These are phyloP conservation scores for Corrigiola litoralis DNA, from an alignment of 179 eudicot genomes.

Conservation along the genomic window DNA sequence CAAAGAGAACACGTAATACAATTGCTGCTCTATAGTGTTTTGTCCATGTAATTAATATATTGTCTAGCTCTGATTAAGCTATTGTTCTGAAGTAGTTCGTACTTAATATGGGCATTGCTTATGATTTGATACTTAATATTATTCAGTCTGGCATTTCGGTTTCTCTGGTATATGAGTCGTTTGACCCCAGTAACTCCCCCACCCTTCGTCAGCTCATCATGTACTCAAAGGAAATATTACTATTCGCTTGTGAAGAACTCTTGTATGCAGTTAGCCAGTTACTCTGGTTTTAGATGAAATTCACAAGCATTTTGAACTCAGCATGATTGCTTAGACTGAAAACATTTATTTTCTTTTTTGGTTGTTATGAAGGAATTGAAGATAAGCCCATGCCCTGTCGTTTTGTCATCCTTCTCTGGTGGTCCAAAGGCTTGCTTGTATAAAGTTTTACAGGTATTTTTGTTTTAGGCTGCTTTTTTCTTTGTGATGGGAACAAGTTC, in stretches of 20 bases:
- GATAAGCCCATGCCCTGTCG: slow-evolving; percentile 75
- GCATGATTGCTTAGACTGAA: slow-evolving; percentile 4
- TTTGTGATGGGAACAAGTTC: not conserved
- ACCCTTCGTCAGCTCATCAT: no score
- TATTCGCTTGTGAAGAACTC: not conserved
- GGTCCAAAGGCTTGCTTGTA: slow-evolving; percentile 98
- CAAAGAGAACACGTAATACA: no score
- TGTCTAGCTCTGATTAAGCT: not conserved
- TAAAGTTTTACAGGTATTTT: slow-evolving; percentile 85
- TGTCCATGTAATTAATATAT: not conserved
- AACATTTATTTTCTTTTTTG: not conserved
- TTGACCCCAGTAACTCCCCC: no score
- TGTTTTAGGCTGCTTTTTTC: not conserved
- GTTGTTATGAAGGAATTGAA: slow-evolving; percentile 62
- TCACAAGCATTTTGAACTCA: not conserved
- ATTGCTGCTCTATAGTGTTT: not conserved
- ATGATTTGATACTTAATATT: no score
- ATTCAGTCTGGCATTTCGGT: not conserved
- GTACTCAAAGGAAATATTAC: no score
- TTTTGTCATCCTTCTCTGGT: slow-evolving; percentile 91
- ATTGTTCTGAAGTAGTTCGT: no score
- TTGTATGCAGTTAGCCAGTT: not conserved
- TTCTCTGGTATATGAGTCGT: no score
- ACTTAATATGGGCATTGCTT: no score
- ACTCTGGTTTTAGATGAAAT: not conserved